A percentile compares a stretch with the other conserved stretches of the same genome.
Evolutionary conservation across 140 eudicot genomes (phyloP).

Genomic region (Cichorium intybus): DNA sequence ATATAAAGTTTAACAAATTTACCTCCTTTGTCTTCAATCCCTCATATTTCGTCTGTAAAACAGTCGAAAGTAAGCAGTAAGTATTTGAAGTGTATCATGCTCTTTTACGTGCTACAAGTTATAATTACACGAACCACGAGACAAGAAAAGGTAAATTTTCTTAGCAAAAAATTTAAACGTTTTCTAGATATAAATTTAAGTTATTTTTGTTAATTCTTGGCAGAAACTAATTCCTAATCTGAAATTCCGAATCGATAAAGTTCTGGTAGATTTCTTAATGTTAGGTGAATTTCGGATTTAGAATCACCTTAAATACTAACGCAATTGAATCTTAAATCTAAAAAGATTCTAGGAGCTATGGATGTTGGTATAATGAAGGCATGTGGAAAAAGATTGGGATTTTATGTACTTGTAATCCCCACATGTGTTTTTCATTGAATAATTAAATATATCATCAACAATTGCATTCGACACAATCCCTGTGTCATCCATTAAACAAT

Average conservation of each 20-base stretch:
- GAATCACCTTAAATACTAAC: background rate
- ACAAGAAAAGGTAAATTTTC: background rate
- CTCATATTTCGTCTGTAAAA: slow-evolving; percentile 54
- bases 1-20: background rate
- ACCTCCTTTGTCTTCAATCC: slow-evolving; percentile 87
- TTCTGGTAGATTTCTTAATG: background rate
- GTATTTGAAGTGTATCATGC: background rate
- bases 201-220: background rate
- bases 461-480: slow-evolving; percentile 19
- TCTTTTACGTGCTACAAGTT: background rate
- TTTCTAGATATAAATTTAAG: background rate
- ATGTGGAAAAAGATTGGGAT: background rate
- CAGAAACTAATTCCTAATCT: slow-evolving; percentile 8
- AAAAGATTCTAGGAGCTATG: background rate
- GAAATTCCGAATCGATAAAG: background rate
- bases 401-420: background rate
- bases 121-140: background rate
- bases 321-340: background rate
- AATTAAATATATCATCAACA: slow-evolving; percentile 10
- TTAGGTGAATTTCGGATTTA: background rate
- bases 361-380: slow-evolving; percentile 6
- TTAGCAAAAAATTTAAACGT: background rate
- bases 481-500: slow-evolving; percentile 6
- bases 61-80: slow-evolving; percentile 13
- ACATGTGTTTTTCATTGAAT: background rate